A percentile compares a stretch with the other conserved stretches of the same genome.
These are phyloP conservation scores for Crithidia bombi DNA, from an alignment of 208 protist species.

Conservation along the genomic window DNA sequence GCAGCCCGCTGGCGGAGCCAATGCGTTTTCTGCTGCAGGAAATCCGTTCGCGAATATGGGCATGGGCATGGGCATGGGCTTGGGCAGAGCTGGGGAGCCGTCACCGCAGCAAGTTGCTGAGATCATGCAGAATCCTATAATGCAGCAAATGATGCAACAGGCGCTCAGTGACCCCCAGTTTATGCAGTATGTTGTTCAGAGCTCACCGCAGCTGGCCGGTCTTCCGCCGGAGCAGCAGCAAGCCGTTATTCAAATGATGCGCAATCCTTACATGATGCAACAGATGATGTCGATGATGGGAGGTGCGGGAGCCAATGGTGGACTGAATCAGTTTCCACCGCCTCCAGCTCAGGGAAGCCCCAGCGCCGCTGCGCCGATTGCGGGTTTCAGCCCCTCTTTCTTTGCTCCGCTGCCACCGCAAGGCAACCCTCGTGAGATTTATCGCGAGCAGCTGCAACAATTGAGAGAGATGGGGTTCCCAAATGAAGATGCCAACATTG, in stretches of 20 bases:
- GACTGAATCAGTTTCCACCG: conserved; percentile 1
- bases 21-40: conserved; percentile 10
- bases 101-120: conserved; percentile 34
- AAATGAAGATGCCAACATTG: conserved; percentile 92
- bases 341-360: conserved; percentile 2
- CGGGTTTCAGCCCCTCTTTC: conserved; percentile 33
- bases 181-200: conserved; percentile 69
- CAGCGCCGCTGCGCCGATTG: background rate
- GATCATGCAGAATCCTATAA: conserved; percentile 73
- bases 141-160: conserved; percentile 67
- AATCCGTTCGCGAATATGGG: conserved; percentile 33
- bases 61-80: conserved; percentile 16
- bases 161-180: conserved; percentile 67
- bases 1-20: conserved; percentile 6
- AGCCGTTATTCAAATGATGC: conserved; percentile 67
- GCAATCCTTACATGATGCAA: conserved; percentile 50
- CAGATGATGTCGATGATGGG: conserved; percentile 43
- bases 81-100: conserved; percentile 13
- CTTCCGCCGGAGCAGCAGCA: conserved; percentile 58
- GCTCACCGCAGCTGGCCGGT: conserved; percentile 35
- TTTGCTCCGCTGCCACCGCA: conserved; percentile 51
- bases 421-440: conserved; percentile 79
- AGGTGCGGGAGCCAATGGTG: conserved; percentile 4
- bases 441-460: conserved; percentile 88
- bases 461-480: conserved; percentile 93